Conservation (phyloP, 371 early-diverging fungal genomes). For the Mortierella sp. region DNA sequence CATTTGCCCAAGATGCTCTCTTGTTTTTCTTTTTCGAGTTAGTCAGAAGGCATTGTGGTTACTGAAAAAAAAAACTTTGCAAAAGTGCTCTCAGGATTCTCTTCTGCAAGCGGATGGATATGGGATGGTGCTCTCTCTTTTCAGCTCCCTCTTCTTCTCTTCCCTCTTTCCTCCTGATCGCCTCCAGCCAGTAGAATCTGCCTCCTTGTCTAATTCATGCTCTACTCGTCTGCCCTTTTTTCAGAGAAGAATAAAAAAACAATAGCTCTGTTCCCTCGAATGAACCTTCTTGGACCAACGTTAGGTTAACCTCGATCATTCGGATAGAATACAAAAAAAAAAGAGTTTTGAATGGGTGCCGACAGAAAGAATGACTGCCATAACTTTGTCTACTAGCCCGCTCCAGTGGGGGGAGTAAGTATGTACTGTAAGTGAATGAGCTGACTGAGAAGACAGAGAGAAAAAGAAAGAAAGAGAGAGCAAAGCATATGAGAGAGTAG, state of each 20-base stretch:
- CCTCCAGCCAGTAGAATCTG: background rate
- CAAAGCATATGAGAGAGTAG: background rate
- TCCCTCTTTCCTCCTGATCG: background rate
- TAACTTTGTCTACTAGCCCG: background rate
- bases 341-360: background rate
- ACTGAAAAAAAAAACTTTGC: background rate
- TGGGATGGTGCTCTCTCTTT: constrained; percentile 5
- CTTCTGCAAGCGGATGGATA: background rate
- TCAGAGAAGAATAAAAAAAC: background rate
- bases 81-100: constrained; percentile 10
- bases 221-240: background rate
- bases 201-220: background rate
- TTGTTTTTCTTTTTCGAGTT: background rate
- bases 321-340: constrained; percentile 1
- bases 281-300: constrained; percentile 7
- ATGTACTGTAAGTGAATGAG: background rate
- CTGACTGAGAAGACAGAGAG: background rate
- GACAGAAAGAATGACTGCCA: background rate
- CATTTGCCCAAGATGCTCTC: background rate
- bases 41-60: constrained; percentile 5
- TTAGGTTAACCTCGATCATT: constrained; percentile 3
- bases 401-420: background rate
- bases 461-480: background rate
- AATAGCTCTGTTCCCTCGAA: background rate
- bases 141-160: background rate